Conservation (phyloP, 768 basidiomycete species). For the Auriscalpium orientale region DNA sequence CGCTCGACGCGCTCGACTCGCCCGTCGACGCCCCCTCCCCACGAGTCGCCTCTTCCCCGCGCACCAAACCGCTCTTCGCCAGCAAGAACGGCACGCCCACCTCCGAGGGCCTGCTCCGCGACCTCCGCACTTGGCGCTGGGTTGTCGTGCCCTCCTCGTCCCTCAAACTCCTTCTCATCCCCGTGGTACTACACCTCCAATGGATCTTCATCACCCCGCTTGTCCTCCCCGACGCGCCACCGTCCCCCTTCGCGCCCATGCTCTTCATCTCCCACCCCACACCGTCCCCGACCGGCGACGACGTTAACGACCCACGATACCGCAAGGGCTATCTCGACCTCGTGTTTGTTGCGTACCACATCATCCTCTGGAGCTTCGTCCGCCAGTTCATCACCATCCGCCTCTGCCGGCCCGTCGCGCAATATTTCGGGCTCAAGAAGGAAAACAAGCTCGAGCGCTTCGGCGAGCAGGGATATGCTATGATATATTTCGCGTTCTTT, state of each 20-base stretch:
- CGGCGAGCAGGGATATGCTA: slow-evolving; percentile 85
- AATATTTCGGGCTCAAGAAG: slow-evolving; percentile 60
- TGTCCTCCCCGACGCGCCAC: slow-evolving; percentile 33
- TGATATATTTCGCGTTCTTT: slow-evolving; percentile 69
- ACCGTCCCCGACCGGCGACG: slow-evolving; percentile 37
- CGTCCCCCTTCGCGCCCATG: slow-evolving; percentile 69
- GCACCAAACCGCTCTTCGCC: not conserved
- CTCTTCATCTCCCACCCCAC: slow-evolving; percentile 68
- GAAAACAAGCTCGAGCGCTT: slow-evolving; percentile 71
- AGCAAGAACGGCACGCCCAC: slow-evolving; percentile 10
- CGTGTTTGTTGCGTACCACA: slow-evolving; percentile 71
- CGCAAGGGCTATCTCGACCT: slow-evolving; percentile 71
- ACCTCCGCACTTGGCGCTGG: slow-evolving; percentile 56
- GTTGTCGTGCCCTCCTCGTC: slow-evolving; percentile 61
- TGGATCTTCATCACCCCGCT: slow-evolving; percentile 51
- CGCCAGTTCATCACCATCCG: slow-evolving; percentile 68
- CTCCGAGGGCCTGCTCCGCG: slow-evolving; percentile 38
- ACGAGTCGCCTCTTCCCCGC: not conserved
- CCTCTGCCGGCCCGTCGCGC: slow-evolving; percentile 60
- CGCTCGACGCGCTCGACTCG: slow-evolving; percentile 7
- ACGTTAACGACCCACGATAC: slow-evolving; percentile 44
- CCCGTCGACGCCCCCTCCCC: not conserved
- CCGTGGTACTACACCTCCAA: slow-evolving; percentile 53
- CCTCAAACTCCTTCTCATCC: slow-evolving; percentile 56
- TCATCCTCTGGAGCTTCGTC: slow-evolving; percentile 85